A percentile compares a stretch with the other conserved stretches of the same genome.
These are phyloP conservation scores for Auricularia auricula-judae DNA, from an alignment of 768 basidiomycete genomes.

Conservation along the genomic window DNA sequence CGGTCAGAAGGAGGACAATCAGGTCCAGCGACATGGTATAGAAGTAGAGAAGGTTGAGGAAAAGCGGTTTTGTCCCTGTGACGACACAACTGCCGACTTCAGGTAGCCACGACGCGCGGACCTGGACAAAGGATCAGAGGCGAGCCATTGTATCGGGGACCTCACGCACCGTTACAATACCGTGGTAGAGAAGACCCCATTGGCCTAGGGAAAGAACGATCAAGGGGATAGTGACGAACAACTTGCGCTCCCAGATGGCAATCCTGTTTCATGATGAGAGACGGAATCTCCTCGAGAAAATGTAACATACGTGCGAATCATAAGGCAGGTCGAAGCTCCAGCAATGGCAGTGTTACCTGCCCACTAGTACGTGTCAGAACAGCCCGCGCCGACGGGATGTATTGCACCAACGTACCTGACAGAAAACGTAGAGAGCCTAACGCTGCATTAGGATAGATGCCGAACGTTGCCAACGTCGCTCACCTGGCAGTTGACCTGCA, in stretches of 20 bases:
- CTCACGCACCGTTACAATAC: slow-evolving; percentile 23
- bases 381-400: no score
- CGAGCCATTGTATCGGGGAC: not conserved
- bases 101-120: slow-evolving; percentile 43
- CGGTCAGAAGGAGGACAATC: slow-evolving; percentile 43
- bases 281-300: not conserved
- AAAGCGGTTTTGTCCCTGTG: slow-evolving; percentile 37
- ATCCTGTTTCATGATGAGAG: slow-evolving; percentile 30
- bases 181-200: slow-evolving; percentile 56
- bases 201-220: slow-evolving; percentile 47
- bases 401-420: slow-evolving; percentile 34
- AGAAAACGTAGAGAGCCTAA: slow-evolving; percentile 57
- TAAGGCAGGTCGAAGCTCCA: slow-evolving; percentile 53
- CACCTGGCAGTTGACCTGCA: slow-evolving; percentile 49
- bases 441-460: slow-evolving; percentile 1
- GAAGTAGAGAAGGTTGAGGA: slow-evolving; percentile 58
- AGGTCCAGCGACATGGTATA: slow-evolving; percentile 56
- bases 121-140: slow-evolving; percentile 14
- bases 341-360: slow-evolving; percentile 55
- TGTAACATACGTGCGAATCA: slow-evolving; percentile 48
- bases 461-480: not conserved
- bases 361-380: slow-evolving; percentile 28
- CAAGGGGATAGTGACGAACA: slow-evolving; percentile 36
- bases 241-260: slow-evolving; percentile 58
- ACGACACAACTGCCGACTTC: slow-evolving; percentile 35